Evolutionary conservation across 495 filamentous ascomycete genomes (phyloP).

Genomic region (Daldinia grandis): DNA sequence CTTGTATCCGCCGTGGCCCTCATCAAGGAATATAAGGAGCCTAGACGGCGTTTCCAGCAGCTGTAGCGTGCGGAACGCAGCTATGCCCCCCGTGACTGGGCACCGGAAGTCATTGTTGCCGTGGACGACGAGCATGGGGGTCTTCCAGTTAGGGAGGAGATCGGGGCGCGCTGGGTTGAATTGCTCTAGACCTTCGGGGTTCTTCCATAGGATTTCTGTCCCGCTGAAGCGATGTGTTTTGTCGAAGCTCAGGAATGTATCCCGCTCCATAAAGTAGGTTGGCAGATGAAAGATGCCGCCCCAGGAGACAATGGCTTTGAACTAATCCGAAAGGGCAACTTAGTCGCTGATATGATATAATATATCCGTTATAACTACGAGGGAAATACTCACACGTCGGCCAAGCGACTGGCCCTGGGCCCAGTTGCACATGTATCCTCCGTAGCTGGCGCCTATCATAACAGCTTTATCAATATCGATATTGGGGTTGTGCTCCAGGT

Average conservation of each 20-base stretch:
- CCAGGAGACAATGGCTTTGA: slow-evolving; percentile 42
- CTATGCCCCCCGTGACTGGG: slow-evolving; percentile 72
- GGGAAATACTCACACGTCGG: slow-evolving; percentile 29
- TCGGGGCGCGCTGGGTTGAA: slow-evolving; percentile 37
- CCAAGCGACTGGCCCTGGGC: slow-evolving; percentile 42
- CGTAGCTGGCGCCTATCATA: slow-evolving; percentile 36
- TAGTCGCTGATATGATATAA: not conserved
- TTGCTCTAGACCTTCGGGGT: slow-evolving; percentile 15
- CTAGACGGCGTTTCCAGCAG: slow-evolving; percentile 63
- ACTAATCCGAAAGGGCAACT: slow-evolving; percentile 20
- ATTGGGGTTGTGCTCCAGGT: slow-evolving; percentile 33
- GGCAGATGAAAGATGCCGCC: slow-evolving; percentile 34
- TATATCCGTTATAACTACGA: not conserved
- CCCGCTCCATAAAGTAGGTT: slow-evolving; percentile 9
- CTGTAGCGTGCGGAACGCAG: slow-evolving; percentile 80
- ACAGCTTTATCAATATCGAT: slow-evolving; percentile 43
- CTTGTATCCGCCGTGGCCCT: slow-evolving; percentile 70
- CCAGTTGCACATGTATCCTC: slow-evolving; percentile 47
- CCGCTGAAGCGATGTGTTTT: slow-evolving; percentile 11
- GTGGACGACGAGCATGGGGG: slow-evolving; percentile 44
- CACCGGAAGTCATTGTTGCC: slow-evolving; percentile 79
- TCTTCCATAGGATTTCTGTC: slow-evolving; percentile 22
- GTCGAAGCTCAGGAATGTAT: not conserved
- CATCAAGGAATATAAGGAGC: slow-evolving; percentile 64
- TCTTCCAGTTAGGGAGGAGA: slow-evolving; percentile 41